Evolutionary conservation across 2,329 filamentous ascomycete genomes (phyloP).

Genomic region (Epichloe typhina): DNA sequence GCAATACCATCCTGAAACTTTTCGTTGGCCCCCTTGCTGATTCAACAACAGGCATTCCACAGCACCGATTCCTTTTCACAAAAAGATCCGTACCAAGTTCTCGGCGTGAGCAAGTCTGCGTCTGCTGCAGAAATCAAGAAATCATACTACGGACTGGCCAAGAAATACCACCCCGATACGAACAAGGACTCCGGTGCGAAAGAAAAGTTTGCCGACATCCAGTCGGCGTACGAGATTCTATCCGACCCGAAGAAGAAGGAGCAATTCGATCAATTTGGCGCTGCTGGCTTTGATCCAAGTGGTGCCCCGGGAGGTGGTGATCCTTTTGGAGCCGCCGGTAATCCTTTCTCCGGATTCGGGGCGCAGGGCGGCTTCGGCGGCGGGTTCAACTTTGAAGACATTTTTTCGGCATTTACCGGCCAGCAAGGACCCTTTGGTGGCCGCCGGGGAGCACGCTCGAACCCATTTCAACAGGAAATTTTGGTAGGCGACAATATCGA

Average conservation of each 20-base stretch:
- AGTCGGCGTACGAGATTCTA: conserved; percentile 85
- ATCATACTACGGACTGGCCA: conserved; percentile 92
- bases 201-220: conserved; percentile 86
- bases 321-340: conserved; percentile 50
- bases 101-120: conserved; percentile 76
- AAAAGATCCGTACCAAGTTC: conserved; percentile 74
- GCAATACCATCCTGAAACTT: neutral
- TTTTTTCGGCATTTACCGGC: conserved; percentile 76
- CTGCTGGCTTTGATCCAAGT: conserved; percentile 73
- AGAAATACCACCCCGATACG: conserved; percentile 95
- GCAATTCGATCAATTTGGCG: conserved; percentile 81
- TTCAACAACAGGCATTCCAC: conserved; percentile 39
- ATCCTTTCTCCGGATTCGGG: conserved; percentile 42
- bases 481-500: conserved; percentile 94
- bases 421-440: conserved; percentile 41
- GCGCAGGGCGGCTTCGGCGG: conserved; percentile 55
- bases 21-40: neutral
- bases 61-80: conserved; percentile 41
- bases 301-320: conserved; percentile 49
- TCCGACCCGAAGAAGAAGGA: conserved; percentile 89
- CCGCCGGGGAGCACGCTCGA: conserved; percentile 35
- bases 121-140: conserved; percentile 87
- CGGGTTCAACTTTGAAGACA: conserved; percentile 90
- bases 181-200: conserved; percentile 93
- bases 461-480: conserved; percentile 64